Evolutionary conservation across 2,329 filamentous ascomycete genomes (phyloP).

Genomic region (Apiospora kogelbergensis): DNA sequence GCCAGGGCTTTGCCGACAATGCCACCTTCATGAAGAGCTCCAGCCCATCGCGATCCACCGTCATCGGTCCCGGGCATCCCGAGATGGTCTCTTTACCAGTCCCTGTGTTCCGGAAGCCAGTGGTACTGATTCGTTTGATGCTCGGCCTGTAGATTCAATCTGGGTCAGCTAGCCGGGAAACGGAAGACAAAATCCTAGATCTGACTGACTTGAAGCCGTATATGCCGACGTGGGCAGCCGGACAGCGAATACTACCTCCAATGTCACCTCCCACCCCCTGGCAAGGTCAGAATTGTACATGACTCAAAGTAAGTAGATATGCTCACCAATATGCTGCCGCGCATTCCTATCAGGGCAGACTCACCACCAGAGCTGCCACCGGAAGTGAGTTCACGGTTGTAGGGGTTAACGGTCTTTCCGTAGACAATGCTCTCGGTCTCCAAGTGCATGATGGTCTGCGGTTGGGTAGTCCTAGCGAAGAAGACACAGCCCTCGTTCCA

Average conservation of each 20-base stretch:
- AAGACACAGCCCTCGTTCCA: conserved; percentile 30
- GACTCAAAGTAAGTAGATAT: background rate
- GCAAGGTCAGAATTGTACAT: background rate
- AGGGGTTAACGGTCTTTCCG: conserved; percentile 12
- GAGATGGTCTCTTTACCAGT: conserved; percentile 36
- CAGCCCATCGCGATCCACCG: conserved; percentile 33
- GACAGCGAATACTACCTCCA: conserved; percentile 13
- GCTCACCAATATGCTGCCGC: conserved; percentile 13
- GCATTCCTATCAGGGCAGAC: conserved; percentile 11
- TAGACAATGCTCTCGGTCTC: conserved; percentile 13
- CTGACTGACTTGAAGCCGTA: conserved; percentile 33
- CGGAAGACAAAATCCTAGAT: background rate
- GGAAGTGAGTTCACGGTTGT: conserved; percentile 10
- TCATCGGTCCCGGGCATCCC: conserved; percentile 34
- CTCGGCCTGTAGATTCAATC: conserved; percentile 28
- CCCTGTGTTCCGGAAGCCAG: conserved; percentile 28
- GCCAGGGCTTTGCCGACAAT: conserved; percentile 33
- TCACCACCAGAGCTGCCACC: conserved; percentile 12
- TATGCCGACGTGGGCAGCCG: conserved; percentile 22
- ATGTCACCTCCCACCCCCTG: conserved; percentile 13
- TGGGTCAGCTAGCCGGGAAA: background rate
- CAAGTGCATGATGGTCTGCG: conserved; percentile 12
- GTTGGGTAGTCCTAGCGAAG: conserved; percentile 9
- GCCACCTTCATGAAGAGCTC: conserved; percentile 37
- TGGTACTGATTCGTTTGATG: conserved; percentile 29